Conservation (phyloP, 495 filamentous ascomycete genomes). For the Parmelia sp. region DNA sequence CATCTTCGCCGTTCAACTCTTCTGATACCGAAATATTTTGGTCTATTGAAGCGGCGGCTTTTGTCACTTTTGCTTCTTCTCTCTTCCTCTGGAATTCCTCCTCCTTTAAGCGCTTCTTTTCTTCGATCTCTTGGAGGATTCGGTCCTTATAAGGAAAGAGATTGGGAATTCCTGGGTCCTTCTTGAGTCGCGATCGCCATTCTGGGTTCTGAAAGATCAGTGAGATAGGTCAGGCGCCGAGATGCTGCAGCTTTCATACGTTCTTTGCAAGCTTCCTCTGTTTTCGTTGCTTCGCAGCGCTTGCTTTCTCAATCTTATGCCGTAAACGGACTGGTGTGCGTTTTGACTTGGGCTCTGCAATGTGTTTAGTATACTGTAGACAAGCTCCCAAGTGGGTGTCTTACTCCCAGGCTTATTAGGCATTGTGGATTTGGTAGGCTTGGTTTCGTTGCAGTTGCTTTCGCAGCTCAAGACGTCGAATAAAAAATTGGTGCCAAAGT, state of each 20-base stretch:
- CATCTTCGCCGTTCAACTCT: constrained; percentile 37
- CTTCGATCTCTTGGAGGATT: constrained; percentile 89
- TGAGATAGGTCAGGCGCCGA: constrained; percentile 6
- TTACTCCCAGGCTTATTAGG: constrained; percentile 50
- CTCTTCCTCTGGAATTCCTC: constrained; percentile 66
- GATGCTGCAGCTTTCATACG: constrained; percentile 30
- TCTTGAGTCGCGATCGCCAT: constrained; percentile 89
- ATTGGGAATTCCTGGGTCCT: constrained; percentile 95
- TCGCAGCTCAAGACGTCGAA: not conserved
- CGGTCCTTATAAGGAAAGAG: constrained; percentile 97
- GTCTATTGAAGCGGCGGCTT: constrained; percentile 33
- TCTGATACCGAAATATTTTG: constrained; percentile 37
- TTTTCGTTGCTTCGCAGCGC: constrained; percentile 85
- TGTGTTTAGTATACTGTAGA: not conserved
- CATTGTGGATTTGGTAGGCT: constrained; percentile 16
- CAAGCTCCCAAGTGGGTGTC: constrained; percentile 9
- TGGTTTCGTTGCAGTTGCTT: not conserved
- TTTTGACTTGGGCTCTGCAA: constrained; percentile 85
- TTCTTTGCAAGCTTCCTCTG: constrained; percentile 80
- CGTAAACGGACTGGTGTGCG: constrained; percentile 78
- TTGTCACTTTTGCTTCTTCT: constrained; percentile 64
- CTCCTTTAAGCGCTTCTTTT: constrained; percentile 67
- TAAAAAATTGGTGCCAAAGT: not conserved
- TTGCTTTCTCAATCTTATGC: constrained; percentile 93
- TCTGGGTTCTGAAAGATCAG: constrained; percentile 63